Conservation (phyloP, 352 stramenopile genomes). For the Poterioochromonas sp. region DNA sequence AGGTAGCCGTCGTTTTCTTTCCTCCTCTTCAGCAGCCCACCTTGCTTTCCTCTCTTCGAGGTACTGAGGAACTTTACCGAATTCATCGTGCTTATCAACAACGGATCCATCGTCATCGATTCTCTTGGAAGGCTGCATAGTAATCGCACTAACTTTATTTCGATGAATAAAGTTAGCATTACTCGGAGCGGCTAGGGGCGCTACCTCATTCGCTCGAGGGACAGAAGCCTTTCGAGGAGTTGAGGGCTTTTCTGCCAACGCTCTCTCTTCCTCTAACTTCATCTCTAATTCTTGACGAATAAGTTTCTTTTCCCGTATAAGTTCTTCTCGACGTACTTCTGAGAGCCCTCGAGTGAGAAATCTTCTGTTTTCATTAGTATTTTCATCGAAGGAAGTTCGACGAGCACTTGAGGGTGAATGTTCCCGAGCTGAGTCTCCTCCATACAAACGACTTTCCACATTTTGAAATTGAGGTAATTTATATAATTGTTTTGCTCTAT, state of each 20-base stretch:
- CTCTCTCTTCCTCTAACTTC: constrained; percentile 29
- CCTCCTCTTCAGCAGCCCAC: constrained; percentile 68
- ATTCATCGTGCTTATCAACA: constrained; percentile 36
- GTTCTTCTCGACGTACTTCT: neutral
- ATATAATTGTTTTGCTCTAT: constrained; percentile 8
- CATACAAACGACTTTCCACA: neutral
- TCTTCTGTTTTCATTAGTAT: neutral
- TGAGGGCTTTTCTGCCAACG: neutral
- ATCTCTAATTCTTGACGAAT: constrained; percentile 27
- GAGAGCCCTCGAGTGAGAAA: constrained; percentile 9
- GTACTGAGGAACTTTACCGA: constrained; percentile 40
- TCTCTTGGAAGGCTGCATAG: constrained; percentile 29
- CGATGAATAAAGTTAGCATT: constrained; percentile 41
- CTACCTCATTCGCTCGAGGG: constrained; percentile 37
- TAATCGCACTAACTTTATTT: constrained; percentile 37
- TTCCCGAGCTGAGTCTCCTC: neutral
- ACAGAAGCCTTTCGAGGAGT: constrained; percentile 37
- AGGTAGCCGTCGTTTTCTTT: constrained; percentile 56
- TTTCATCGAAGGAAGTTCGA: neutral
- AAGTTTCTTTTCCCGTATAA: neutral
- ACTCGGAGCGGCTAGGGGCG: constrained; percentile 32
- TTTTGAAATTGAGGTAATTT: constrained; percentile 29
- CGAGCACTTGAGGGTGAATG: neutral
- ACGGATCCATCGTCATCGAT: neutral
- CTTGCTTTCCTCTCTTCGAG: constrained; percentile 45